Evolutionary conservation across 2,329 filamentous ascomycete species (phyloP).

Genomic region (Aschersonia sp.): DNA sequence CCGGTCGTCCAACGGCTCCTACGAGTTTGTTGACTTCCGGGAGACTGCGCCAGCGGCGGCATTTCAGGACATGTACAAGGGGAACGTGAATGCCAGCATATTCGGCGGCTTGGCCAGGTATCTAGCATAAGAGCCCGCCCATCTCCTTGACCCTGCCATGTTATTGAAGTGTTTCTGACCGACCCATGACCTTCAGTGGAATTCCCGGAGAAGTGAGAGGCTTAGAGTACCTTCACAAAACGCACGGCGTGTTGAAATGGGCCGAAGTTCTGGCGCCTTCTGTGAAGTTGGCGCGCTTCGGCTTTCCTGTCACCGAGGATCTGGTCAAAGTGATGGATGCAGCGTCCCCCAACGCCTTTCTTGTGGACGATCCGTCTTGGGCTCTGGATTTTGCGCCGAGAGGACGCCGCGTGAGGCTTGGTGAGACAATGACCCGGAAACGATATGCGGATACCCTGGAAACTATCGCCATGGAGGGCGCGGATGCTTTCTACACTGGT

Average conservation of each 20-base stretch:
- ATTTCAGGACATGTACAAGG: conserved; percentile 66
- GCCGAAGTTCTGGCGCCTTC: conserved; percentile 53
- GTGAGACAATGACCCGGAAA: conserved; percentile 62
- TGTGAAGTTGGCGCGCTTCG: conserved; percentile 54
- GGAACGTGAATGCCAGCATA: conserved; percentile 48
- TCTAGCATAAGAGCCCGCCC: not conserved
- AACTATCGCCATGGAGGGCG: conserved; percentile 48
- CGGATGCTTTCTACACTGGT: conserved; percentile 56
- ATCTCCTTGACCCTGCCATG: not conserved
- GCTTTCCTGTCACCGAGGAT: conserved; percentile 59
- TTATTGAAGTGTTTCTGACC: not conserved
- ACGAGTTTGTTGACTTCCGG: conserved; percentile 74
- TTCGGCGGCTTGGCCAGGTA: conserved; percentile 58
- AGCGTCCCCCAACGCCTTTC: conserved; percentile 37
- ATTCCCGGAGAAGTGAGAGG: conserved; percentile 61
- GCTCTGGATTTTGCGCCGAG: conserved; percentile 74
- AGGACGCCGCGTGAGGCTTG: conserved; percentile 47
- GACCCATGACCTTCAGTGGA: conserved; percentile 23
- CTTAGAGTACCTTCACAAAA: conserved; percentile 56
- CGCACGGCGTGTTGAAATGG: conserved; percentile 52
- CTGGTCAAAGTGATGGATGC: conserved; percentile 54
- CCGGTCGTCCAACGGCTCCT: conserved; percentile 46
- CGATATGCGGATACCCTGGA: conserved; percentile 63
- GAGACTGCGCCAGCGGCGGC: conserved; percentile 72
- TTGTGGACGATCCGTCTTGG: conserved; percentile 59